Evolutionary conservation across 495 filamentous ascomycete genomes (phyloP).

Genomic region (Penicillium manginii): DNA sequence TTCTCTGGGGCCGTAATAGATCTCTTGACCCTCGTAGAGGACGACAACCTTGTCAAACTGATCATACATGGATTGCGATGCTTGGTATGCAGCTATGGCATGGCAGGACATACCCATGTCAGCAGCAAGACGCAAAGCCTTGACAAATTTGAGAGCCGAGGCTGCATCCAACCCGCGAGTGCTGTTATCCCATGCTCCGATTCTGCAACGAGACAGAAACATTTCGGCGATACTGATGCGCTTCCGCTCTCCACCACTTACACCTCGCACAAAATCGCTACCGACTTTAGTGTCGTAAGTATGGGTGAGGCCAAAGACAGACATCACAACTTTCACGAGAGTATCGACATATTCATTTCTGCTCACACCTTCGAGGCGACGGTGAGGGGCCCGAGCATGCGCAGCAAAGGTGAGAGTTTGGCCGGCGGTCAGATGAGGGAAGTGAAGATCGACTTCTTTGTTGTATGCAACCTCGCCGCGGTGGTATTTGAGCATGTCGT

Average conservation of each 20-base stretch:
- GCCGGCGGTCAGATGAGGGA: slow-evolving; percentile 66
- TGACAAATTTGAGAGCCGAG: slow-evolving; percentile 71
- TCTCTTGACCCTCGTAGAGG: slow-evolving; percentile 64
- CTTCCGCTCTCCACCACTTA: slow-evolving; percentile 86
- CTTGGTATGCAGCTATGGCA: slow-evolving; percentile 83
- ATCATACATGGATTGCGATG: slow-evolving; percentile 79
- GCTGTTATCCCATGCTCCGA: slow-evolving; percentile 83
- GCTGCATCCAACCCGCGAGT: slow-evolving; percentile 84
- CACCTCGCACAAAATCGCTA: slow-evolving; percentile 58
- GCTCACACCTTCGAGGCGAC: slow-evolving; percentile 44
- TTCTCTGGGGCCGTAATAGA: slow-evolving; percentile 62
- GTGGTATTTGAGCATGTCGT: slow-evolving; percentile 56
- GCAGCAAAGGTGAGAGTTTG: slow-evolving; percentile 66
- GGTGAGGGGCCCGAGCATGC: slow-evolving; percentile 49
- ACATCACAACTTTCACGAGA: slow-evolving; percentile 59
- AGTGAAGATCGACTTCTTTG: slow-evolving; percentile 64
- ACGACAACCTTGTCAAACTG: slow-evolving; percentile 63
- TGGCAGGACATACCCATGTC: slow-evolving; percentile 73
- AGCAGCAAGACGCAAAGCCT: slow-evolving; percentile 71
- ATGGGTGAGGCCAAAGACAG: slow-evolving; percentile 60
- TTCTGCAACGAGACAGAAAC: slow-evolving; percentile 63
- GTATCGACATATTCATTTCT: slow-evolving; percentile 45
- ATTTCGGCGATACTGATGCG: slow-evolving; percentile 58
- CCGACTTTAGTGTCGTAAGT: slow-evolving; percentile 53
- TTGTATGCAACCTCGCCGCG: slow-evolving; percentile 67